Percentiles rank a stretch among this genome's conserved stretches.
Evolutionary conservation across 2,329 filamentous ascomycete species (phyloP).

Genomic region (Sordariomycetes sp.): DNA sequence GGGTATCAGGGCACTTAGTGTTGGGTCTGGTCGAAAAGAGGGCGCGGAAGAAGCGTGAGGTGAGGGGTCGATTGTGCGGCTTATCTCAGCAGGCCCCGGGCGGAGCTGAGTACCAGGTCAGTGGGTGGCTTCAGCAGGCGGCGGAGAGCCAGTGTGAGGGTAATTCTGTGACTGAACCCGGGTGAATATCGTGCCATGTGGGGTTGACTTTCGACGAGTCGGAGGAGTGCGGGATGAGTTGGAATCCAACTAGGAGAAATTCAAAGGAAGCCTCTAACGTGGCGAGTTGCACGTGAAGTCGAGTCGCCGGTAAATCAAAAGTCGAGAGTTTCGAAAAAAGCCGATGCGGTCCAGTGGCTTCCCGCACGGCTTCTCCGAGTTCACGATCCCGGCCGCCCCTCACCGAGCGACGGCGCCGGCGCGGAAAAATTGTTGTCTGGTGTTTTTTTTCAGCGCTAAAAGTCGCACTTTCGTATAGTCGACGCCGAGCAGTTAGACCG

Average conservation of each 20-base stretch:
- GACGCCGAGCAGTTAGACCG: too few species aligned
- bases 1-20: neutral
- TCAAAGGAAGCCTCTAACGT: neutral
- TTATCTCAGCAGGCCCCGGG: constrained; percentile 3
- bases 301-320: neutral
- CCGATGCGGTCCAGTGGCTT: neutral
- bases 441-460: too few species aligned
- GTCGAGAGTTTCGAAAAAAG: neutral
- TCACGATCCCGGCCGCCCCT: too few species aligned
- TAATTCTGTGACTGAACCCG: neutral
- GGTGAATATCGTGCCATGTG: neutral
- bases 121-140: neutral
- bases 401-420: too few species aligned
- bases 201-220: neutral
- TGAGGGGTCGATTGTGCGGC: constrained; percentile 2
- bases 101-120: neutral
- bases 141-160: neutral
- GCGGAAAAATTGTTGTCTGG: too few species aligned
- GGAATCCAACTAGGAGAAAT: neutral
- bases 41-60: neutral
- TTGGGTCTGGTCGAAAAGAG: neutral
- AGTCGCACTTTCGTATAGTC: too few species aligned
- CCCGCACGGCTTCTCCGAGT: neutral
- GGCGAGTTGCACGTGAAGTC: neutral
- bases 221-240: neutral